Conservation (phyloP, 202 grass and related monocot genomes). For the Cymbopogon flexuosus region DNA sequence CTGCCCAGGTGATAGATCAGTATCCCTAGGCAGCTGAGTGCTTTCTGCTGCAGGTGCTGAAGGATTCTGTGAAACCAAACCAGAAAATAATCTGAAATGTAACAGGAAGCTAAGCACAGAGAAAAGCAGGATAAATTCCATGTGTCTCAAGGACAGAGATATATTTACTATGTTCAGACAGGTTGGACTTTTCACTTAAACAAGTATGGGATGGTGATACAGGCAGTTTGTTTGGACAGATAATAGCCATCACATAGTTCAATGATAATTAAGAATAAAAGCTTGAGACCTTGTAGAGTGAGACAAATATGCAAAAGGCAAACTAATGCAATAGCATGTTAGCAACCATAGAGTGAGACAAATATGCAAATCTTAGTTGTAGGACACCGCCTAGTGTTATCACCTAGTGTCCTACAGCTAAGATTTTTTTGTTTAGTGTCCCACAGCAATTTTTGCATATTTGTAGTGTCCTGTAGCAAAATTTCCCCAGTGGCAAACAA, state of each 20-base stretch:
- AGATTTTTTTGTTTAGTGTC: too few species aligned
- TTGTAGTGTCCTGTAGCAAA: too few species aligned
- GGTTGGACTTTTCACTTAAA: not conserved
- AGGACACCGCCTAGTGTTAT: too few species aligned
- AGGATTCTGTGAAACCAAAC: slow-evolving; percentile 41
- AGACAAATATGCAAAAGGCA: not conserved
- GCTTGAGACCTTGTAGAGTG: not conserved
- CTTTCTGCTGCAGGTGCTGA: slow-evolving; percentile 55
- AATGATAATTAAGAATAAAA: slow-evolving; percentile 1
- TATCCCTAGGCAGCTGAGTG: slow-evolving; percentile 63
- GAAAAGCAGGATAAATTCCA: slow-evolving; percentile 8
- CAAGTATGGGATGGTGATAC: not conserved
- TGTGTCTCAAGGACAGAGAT: not conserved
- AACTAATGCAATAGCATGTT: not conserved
- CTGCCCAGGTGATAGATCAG: slow-evolving; percentile 72
- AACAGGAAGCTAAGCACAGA: slow-evolving; percentile 1
- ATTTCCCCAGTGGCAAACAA: too few species aligned
- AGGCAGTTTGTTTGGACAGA: not conserved
- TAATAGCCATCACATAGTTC: not conserved
- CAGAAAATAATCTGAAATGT: not conserved
- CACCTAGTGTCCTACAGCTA: too few species aligned
- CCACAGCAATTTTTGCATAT: too few species aligned
- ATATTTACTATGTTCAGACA: not conserved
- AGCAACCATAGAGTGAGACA: not conserved
- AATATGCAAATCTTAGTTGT: too few species aligned